A percentile compares a stretch with the other conserved stretches of the same genome.
Evolutionary conservation across 768 basidiomycete genomes (phyloP).

Genomic region (Boletus huronensis): DNA sequence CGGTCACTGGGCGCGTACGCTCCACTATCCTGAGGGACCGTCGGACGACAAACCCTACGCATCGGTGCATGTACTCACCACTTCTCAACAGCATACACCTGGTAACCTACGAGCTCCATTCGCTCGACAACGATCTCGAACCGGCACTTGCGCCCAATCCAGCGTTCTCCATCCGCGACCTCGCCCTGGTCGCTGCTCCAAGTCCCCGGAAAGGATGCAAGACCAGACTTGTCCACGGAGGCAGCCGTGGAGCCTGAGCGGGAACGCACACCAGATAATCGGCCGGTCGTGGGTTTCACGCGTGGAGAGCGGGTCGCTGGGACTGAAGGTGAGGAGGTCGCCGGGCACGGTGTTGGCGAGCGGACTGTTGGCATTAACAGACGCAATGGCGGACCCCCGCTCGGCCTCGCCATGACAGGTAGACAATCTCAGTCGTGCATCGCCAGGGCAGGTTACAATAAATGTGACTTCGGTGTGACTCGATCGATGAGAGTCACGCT

Average conservation of each 20-base stretch:
- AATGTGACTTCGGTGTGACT: conserved; percentile 13
- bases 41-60: not conserved
- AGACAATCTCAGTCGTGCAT: not conserved
- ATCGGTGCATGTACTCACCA: conserved; percentile 49
- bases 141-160: conserved; percentile 44
- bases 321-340: conserved; percentile 9
- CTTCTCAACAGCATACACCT: conserved; percentile 85
- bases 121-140: conserved; percentile 50
- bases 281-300: conserved; percentile 22
- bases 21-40: conserved; percentile 56
- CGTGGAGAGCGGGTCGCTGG: conserved; percentile 24
- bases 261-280: conserved; percentile 30
- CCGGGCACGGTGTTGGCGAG: conserved; percentile 9
- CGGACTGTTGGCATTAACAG: conserved; percentile 36
- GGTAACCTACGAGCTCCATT: conserved; percentile 55
- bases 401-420: conserved; percentile 17
- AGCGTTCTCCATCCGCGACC: conserved; percentile 30
- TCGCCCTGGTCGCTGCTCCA: conserved; percentile 14
- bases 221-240: conserved; percentile 15
- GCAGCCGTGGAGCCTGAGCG: conserved; percentile 32
- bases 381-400: conserved; percentile 11
- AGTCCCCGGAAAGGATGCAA: not conserved
- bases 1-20: conserved; percentile 53
- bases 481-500: conserved; percentile 3
- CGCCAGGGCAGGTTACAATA: not conserved